Conservation (phyloP, 1,284 basidiomycete genomes). For the Cryptococcus sp. region DNA sequence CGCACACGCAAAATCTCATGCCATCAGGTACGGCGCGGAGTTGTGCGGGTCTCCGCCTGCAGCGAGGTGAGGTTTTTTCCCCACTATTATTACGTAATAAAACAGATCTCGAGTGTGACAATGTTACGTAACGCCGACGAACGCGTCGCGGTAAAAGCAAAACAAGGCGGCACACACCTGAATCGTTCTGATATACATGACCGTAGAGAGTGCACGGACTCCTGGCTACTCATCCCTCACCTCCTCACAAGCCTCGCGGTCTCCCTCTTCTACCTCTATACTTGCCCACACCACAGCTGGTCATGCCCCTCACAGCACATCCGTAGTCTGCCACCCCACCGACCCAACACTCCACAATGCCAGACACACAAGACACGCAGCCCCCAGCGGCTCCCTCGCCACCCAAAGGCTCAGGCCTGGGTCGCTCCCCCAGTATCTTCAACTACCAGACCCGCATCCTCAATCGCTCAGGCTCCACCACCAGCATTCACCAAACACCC, state of each 20-base stretch:
- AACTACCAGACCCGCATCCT: constrained; percentile 41
- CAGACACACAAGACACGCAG: constrained; percentile 2
- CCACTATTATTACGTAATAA: too few relatives aligned
- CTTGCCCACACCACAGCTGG: background rate
- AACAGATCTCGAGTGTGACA: too few relatives aligned
- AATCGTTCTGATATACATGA: too few relatives aligned
- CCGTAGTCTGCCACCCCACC: background rate
- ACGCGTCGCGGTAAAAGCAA: too few relatives aligned
- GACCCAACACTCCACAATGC: constrained; percentile 9
- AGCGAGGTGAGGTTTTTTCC: too few relatives aligned
- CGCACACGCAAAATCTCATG: too few relatives aligned
- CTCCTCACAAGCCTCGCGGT: background rate
- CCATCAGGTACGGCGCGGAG: too few relatives aligned
- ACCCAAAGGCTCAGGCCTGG: constrained; percentile 23
- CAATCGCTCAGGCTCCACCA: constrained; percentile 18
- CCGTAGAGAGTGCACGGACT: too few relatives aligned
- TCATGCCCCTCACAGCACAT: background rate
- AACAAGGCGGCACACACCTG: too few relatives aligned
- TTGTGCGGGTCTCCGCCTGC: too few relatives aligned
- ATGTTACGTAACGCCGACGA: too few relatives aligned
- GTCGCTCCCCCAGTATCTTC: constrained; percentile 38
- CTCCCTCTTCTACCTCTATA: background rate
- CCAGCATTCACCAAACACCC: constrained; percentile 9
- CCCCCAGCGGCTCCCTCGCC: constrained; percentile 21
- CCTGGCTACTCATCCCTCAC: background rate